Conservation (phyloP, 1,284 basidiomycete species). For the Austroboletus niveus region DNA sequence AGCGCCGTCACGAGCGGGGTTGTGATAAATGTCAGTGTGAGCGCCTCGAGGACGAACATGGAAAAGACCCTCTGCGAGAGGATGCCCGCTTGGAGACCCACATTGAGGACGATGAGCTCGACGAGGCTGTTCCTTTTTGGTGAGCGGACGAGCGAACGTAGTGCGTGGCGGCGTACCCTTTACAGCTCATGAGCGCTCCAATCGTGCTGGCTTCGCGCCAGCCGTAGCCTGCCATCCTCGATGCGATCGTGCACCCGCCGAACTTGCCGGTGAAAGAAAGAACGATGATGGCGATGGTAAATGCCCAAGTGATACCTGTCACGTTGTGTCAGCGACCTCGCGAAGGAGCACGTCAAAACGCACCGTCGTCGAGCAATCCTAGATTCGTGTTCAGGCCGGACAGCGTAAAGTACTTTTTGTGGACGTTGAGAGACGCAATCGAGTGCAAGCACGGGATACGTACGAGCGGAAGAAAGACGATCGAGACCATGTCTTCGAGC, state of each 20-base stretch:
- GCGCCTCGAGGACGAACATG: constrained; percentile 91
- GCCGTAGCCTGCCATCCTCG: constrained; percentile 68
- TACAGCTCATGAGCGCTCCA: constrained; percentile 93
- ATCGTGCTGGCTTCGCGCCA: constrained; percentile 83
- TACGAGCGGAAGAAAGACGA: constrained; percentile 86
- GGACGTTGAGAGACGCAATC: not conserved
- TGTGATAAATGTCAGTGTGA: constrained; percentile 87
- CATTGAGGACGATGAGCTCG: constrained; percentile 93
- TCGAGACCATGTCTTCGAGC: constrained; percentile 79
- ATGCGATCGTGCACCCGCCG: constrained; percentile 68
- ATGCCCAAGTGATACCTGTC: constrained; percentile 88
- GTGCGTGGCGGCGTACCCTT: constrained; percentile 58
- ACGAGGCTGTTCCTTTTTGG: constrained; percentile 53
- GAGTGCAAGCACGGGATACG: constrained; percentile 14
- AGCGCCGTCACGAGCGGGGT: constrained; percentile 78
- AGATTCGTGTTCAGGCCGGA: constrained; percentile 90
- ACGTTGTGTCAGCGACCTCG: constrained; percentile 41
- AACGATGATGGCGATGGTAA: constrained; percentile 76
- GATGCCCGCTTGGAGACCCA: constrained; percentile 84
- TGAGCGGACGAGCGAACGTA: not conserved
- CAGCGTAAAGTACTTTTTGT: constrained; percentile 76
- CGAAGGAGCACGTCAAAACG: not conserved
- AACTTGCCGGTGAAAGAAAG: constrained; percentile 88
- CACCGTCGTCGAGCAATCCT: constrained; percentile 71
- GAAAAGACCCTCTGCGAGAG: constrained; percentile 73